Conservation (phyloP, 495 filamentous ascomycete genomes). For the Podospora pseudoanserina region DNA sequence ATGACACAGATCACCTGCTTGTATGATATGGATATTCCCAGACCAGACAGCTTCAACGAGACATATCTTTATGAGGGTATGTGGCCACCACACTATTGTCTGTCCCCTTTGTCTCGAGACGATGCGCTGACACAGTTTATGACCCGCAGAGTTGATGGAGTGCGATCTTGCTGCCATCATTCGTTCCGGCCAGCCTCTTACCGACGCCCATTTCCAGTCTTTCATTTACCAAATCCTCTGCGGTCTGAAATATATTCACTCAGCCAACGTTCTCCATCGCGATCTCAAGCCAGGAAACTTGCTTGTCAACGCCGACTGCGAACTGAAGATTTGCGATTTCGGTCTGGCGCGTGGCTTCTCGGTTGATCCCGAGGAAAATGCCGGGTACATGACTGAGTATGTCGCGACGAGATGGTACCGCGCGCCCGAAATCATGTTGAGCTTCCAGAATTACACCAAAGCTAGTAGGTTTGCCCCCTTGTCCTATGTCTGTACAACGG, state of each 20-base stretch:
- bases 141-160: constrained; percentile 85
- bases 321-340: constrained; percentile 99
- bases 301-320: constrained; percentile 96
- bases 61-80: constrained; percentile 97
- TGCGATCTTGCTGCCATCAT: constrained; percentile 98
- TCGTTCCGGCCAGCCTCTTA: constrained; percentile 89
- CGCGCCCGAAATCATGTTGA: constrained; percentile 98
- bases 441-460: constrained; percentile 99
- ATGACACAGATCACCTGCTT: constrained; percentile 83
- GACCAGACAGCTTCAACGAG: constrained; percentile 98
- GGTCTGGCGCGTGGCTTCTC: constrained; percentile 94
- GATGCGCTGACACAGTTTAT: constrained; percentile 14
- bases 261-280: constrained; percentile 93
- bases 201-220: constrained; percentile 93
- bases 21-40: constrained; percentile 99
- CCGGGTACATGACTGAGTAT: constrained; percentile 99
- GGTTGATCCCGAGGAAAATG: constrained; percentile 95
- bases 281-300: constrained; percentile 97
- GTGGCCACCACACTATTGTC: constrained; percentile 12
- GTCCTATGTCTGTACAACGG: background rate
- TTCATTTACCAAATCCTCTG: constrained; percentile 95
- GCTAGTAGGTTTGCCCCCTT: constrained; percentile 65
- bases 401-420: constrained; percentile 98
- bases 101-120: background rate
- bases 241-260: constrained; percentile 97